Base-by-base conservation (phyloP, 495 filamentous ascomycete species). In the Cercophora scortea region DNA sequence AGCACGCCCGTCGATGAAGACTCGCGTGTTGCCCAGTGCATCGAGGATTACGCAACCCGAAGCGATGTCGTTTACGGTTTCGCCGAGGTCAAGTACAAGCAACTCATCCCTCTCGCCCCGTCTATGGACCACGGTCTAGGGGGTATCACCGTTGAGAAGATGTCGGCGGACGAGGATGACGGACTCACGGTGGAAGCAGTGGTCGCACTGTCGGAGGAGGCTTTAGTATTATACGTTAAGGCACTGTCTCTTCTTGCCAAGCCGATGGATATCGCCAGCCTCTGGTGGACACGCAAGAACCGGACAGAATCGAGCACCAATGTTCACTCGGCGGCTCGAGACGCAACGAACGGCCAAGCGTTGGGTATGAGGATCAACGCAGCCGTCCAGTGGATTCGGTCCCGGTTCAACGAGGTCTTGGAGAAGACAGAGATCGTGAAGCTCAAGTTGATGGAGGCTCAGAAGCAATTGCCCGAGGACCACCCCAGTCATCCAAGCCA, bases 51-150 rank as follows among this genome's bases (percentile, higher is more conserved):
- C 47, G 94, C 94, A 7, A 90, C 87, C 13, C 83, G 89, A 32
- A 95, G 89, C 57, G 90, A 98, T 63, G 91, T 96, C 33, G 90
- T 98, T 1, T 97, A 88, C 64, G 89, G 89, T 17, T 96, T 97
- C 69, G 93, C 93, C 9, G 93, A 97, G 68, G 91, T 98, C 54
- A 98, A 98, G 70, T 96, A 92, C 72, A 93, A 93, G 68, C 93
- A 98, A 62, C 78, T 98, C 34, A 79, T 97, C 11, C 93, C 93
- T 6, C 66, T 93, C 19, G 83, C 88, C 6, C 93, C 92, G 12
- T 90, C 86, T 0, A 82, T 80, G 57, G 81, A 85, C 44, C 78
- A 82, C 56, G 83, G 82, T 9, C 77, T 89, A 19, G 83, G 86
- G 18, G 80, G 86, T 7, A 39, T 71, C 13, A 61, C 66, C 1